These are phyloP conservation scores for Xanthoconium stramineum DNA, from an alignment of 768 basidiomycete genomes.

Conservation along the genomic window DNA sequence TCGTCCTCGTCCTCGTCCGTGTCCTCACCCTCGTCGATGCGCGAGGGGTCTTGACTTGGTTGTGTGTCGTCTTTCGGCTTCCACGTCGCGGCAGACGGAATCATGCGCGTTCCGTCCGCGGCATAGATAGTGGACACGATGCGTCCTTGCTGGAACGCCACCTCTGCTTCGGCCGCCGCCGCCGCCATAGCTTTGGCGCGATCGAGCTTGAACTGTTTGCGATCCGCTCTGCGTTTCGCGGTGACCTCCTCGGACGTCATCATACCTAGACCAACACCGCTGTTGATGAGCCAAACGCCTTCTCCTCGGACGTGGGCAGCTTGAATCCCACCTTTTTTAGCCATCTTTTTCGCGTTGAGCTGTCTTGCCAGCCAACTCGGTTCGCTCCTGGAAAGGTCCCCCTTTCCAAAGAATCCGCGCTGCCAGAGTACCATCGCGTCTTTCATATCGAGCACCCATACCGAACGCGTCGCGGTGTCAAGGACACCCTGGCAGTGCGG, in stretches of 20 bases:
- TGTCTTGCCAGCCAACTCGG: slow-evolving; percentile 89
- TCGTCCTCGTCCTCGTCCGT: slow-evolving; percentile 32
- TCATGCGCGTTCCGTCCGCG: slow-evolving; percentile 41
- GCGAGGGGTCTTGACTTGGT: slow-evolving; percentile 13
- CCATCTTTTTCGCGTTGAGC: slow-evolving; percentile 54
- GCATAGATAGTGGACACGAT: slow-evolving; percentile 59
- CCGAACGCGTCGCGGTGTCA: slow-evolving; percentile 77
- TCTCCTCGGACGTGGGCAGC: neutral
- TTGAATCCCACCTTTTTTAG: slow-evolving; percentile 54
- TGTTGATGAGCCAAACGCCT: neutral
- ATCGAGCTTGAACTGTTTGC: slow-evolving; percentile 90
- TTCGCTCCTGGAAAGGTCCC: slow-evolving; percentile 90
- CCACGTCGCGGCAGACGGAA: slow-evolving; percentile 83
- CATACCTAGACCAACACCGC: neutral
- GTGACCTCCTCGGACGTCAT: slow-evolving; percentile 91
- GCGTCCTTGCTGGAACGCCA: slow-evolving; percentile 68
- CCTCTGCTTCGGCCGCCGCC: slow-evolving; percentile 77
- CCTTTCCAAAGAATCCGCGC: slow-evolving; percentile 96
- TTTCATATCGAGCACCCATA: slow-evolving; percentile 71
- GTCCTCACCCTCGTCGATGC: slow-evolving; percentile 19
- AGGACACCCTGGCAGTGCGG: slow-evolving; percentile 76
- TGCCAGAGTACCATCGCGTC: slow-evolving; percentile 78
- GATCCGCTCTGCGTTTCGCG: slow-evolving; percentile 79
- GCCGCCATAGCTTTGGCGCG: slow-evolving; percentile 85
- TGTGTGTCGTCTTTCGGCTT: slow-evolving; percentile 41